Base-by-base conservation (phyloP, 169 alveolate species). In the Sarcocystis neurona region DNA sequence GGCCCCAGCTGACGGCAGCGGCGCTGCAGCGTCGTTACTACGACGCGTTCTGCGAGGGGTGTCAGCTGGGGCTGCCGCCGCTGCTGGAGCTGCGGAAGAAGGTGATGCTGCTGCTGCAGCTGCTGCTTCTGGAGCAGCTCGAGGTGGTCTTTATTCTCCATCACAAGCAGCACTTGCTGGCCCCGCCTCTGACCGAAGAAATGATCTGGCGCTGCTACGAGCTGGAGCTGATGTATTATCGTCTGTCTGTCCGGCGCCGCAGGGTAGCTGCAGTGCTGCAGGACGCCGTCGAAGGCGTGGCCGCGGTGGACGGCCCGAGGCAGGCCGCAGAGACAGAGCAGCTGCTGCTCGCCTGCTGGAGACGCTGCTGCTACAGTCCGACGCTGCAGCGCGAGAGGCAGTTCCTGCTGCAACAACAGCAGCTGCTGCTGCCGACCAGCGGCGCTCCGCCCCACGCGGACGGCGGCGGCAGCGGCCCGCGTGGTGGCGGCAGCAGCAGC, bases 171-270 rank as follows among this genome's bases (percentile, higher is more conserved):
- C 96, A 93, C 66, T 87, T 95, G 4, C 77, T 95, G 37, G 93
- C 92, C 72, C 97, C 97, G 3, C 96, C 96, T 23, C 91, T 95
- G 34, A 93, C 94, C 58, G 94, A 92, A 63, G 93, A 89, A 32
- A 94, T 95, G 77, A 85, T 95, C 2, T 95, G 97, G 97, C 91
- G 95, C 75, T 87, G 92, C 37, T 94, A 90, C 89, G 96, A 95
- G 84, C 88, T 95, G 2, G 97, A 95, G 77, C 72, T 50, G 47
- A 68, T 78, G 43, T 84, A 63, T 48, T 41, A 47, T 43, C 79
- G 89, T 30, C 70, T 84, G 2, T 66, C n/a, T 8, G 89, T 82
- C 20, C 50, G 47, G 46, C 37, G 44, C 37, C 30, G 72, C 56
- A 60, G 44, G 70, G 30, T 72, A 5, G 15, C 32, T 39, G 82